A percentile compares a stretch with the other conserved stretches of the same genome.
Evolutionary conservation across 164 flowering plant species (phyloP).

Genomic region (Chimonanthus salicifolius): DNA sequence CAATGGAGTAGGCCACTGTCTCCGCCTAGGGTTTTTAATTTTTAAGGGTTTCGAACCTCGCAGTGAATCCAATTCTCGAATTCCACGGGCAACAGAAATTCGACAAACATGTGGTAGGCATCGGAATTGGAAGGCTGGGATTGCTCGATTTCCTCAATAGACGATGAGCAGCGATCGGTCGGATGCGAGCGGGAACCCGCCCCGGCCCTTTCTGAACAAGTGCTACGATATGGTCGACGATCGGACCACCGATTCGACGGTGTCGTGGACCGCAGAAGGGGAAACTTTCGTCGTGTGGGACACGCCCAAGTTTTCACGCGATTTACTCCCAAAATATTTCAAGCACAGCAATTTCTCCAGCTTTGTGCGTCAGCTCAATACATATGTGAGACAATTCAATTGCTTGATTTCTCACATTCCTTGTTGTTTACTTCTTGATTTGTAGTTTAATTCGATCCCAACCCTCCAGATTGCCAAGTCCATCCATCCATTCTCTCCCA

Average conservation of each 20-base stretch:
- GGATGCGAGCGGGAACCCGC: neutral
- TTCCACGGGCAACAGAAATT: no score
- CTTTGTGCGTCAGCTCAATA: conserved; percentile 15
- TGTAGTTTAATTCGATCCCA: neutral
- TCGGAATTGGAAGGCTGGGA: neutral
- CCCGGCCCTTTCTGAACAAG: conserved; percentile 12
- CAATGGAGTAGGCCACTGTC: no score
- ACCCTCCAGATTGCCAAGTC: neutral
- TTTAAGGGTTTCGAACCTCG: no score
- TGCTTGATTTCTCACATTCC: neutral
- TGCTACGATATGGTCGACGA: conserved; percentile 15
- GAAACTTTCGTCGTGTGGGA: conserved; percentile 14
- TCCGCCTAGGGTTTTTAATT: no score
- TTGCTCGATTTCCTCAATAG: neutral
- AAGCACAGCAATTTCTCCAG: conserved; percentile 15
- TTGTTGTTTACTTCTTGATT: neutral
- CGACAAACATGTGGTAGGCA: neutral
- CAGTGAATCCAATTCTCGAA: no score
- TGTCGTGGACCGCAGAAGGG: conserved; percentile 10
- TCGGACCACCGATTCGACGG: conserved; percentile 4
- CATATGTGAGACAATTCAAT: conserved; percentile 7
- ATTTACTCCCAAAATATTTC: conserved; percentile 12
- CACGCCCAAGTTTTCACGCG: conserved; percentile 1
- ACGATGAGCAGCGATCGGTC: neutral
- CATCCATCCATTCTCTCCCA: neutral